Conservation (phyloP, 371 early-diverging fungal genomes). For the Rhizopus sp. region DNA sequence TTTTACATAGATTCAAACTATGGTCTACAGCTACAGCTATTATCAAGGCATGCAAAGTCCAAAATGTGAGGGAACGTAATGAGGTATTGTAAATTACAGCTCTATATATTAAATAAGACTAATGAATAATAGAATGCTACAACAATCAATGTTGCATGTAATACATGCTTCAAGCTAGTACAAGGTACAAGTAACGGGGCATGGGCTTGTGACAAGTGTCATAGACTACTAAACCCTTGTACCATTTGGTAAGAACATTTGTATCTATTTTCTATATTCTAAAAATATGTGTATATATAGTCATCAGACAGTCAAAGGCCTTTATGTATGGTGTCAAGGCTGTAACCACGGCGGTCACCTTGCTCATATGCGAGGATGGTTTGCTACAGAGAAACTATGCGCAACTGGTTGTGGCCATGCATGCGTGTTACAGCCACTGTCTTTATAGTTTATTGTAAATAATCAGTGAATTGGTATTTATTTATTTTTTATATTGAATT, state of each 20-base stretch:
- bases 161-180: constrained; percentile 71
- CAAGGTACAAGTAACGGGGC: constrained; percentile 53
- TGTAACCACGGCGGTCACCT: constrained; percentile 87
- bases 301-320: constrained; percentile 65
- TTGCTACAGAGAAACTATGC: constrained; percentile 62
- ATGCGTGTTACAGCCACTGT: constrained; percentile 47
- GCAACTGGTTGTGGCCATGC: constrained; percentile 81
- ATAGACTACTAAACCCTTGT: constrained; percentile 63
- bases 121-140: constrained; percentile 63
- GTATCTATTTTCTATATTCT: background rate
- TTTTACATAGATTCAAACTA: constrained; percentile 76
- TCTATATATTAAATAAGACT: constrained; percentile 11
- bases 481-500: background rate
- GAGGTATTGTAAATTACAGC: constrained; percentile 41
- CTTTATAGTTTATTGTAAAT: background rate
- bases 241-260: constrained; percentile 63
- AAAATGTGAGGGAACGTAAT: constrained; percentile 55
- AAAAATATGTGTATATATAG: no score
- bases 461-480: background rate
- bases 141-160: constrained; percentile 73
- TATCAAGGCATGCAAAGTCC: constrained; percentile 60
- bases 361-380: constrained; percentile 76
- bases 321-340: constrained; percentile 73
- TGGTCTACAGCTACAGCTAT: constrained; percentile 71
- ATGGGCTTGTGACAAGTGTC: constrained; percentile 80